phyloP scores from a whole-genome alignment of 257 asterid species.

The Dorcoceras hygrometricum region DNA sequence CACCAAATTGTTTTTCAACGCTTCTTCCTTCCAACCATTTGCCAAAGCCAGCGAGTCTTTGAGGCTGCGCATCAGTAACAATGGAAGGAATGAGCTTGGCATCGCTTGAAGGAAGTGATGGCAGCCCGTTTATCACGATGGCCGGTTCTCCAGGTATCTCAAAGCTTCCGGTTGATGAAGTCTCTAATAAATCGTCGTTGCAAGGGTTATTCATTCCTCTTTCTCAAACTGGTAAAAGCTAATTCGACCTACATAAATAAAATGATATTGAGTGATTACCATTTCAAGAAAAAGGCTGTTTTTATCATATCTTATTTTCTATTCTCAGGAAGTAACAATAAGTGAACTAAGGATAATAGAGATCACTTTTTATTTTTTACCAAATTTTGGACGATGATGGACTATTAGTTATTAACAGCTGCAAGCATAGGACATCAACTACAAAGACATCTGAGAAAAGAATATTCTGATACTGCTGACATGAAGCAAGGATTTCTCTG shows the following conservation, averaged over 20 bases:
- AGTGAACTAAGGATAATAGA: background rate
- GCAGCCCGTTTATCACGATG: slow-evolving; percentile 54
- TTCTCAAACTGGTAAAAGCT: background rate
- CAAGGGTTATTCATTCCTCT: slow-evolving; percentile 38
- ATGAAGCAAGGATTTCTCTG: background rate
- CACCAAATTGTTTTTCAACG: slow-evolving; percentile 46
- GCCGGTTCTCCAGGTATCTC: slow-evolving; percentile 69
- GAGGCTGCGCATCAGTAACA: slow-evolving; percentile 25
- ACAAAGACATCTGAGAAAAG: background rate
- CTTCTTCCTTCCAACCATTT: slow-evolving; percentile 70
- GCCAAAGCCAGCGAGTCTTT: slow-evolving; percentile 37
- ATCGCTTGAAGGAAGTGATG: slow-evolving; percentile 38
- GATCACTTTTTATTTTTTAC: background rate
- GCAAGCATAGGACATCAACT: background rate
- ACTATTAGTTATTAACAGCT: background rate
- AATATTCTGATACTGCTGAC: background rate
- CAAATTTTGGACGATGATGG: background rate
- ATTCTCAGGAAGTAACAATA: background rate
- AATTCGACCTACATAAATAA: slow-evolving; percentile 11
- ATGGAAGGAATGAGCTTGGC: slow-evolving; percentile 17
- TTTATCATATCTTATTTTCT: background rate
- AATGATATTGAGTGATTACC: background rate
- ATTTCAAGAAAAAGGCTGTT: background rate
- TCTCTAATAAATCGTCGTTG: slow-evolving; percentile 26
- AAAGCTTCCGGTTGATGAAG: slow-evolving; percentile 31